Percentiles rank a stretch among this genome's conserved stretches.
Evolutionary conservation across 2,329 filamentous ascomycete species (phyloP).

Genomic region (Orbilia brochopaga): DNA sequence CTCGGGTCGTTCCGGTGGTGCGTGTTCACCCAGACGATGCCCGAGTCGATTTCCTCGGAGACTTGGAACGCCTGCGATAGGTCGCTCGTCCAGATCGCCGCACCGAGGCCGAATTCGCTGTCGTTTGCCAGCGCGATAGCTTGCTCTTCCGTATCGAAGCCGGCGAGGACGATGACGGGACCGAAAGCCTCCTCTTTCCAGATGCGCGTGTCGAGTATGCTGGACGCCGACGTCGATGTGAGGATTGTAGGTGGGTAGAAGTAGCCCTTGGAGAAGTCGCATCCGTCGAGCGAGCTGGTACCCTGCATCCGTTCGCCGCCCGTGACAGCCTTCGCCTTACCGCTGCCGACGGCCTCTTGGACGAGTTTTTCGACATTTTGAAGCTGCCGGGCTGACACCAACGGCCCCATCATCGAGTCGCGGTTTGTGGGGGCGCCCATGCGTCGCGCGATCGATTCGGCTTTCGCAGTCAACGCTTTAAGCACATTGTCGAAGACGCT

Average conservation of each 20-base stretch:
- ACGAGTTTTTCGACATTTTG: constrained; percentile 58
- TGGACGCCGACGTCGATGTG: constrained; percentile 53
- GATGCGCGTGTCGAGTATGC: constrained; percentile 57
- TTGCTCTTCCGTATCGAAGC: constrained; percentile 61
- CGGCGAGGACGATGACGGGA: constrained; percentile 62
- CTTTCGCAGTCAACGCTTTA: constrained; percentile 58
- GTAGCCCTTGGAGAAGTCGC: constrained; percentile 63
- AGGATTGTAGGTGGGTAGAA: constrained; percentile 62
- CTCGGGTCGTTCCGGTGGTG: constrained; percentile 76
- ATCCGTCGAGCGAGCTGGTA: constrained; percentile 62
- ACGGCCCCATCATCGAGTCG: constrained; percentile 68
- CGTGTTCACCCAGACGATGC: constrained; percentile 62
- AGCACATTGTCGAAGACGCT: constrained; percentile 59
- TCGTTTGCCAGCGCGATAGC: constrained; percentile 62
- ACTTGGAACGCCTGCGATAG: constrained; percentile 58
- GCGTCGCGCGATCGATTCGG: constrained; percentile 63
- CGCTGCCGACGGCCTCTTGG: constrained; percentile 55
- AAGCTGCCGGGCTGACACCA: constrained; percentile 65
- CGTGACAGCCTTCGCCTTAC: constrained; percentile 59
- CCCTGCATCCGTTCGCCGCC: constrained; percentile 63
- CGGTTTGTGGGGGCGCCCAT: constrained; percentile 67
- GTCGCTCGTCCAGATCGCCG: constrained; percentile 50
- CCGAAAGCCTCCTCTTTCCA: constrained; percentile 64
- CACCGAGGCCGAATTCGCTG: constrained; percentile 59
- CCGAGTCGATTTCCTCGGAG: constrained; percentile 61